Evolutionary conservation across 2,329 filamentous ascomycete species (phyloP).

Genomic region (Aureobasidium namibiae): DNA sequence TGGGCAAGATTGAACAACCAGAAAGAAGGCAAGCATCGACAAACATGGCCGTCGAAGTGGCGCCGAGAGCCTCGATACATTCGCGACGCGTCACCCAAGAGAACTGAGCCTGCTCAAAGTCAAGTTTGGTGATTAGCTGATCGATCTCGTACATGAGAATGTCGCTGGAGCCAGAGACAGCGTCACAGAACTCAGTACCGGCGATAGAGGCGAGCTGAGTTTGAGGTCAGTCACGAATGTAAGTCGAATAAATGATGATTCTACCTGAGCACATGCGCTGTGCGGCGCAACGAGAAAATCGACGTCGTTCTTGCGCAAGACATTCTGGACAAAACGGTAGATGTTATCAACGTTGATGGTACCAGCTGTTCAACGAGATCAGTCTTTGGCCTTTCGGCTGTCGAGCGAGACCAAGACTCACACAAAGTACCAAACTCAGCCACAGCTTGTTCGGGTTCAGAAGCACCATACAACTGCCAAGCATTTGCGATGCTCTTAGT

Average conservation of each 20-base stretch:
- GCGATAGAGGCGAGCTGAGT: slow-evolving; percentile 13
- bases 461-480: slow-evolving; percentile 79
- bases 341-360: slow-evolving; percentile 64
- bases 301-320: slow-evolving; percentile 60
- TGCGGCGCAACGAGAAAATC: slow-evolving; percentile 80
- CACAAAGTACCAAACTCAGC: slow-evolving; percentile 64
- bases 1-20: slow-evolving; percentile 70
- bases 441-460: slow-evolving; percentile 73
- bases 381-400: slow-evolving; percentile 15
- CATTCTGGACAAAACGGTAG: slow-evolving; percentile 66
- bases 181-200: slow-evolving; percentile 52
- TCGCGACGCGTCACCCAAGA: slow-evolving; percentile 56
- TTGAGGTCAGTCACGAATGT: slow-evolving; percentile 18
- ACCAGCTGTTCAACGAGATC: slow-evolving; percentile 39
- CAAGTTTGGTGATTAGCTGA: slow-evolving; percentile 59
- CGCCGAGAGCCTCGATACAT: slow-evolving; percentile 59
- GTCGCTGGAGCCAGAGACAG: slow-evolving; percentile 76
- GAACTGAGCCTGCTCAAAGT: slow-evolving; percentile 63
- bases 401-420: not conserved
- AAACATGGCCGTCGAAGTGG: slow-evolving; percentile 63
- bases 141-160: slow-evolving; percentile 77
- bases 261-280: slow-evolving; percentile 77
- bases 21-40: slow-evolving; percentile 76
- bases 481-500: slow-evolving; percentile 43
- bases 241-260: slow-evolving; percentile 17